These are phyloP conservation scores for Pigoraptor vietnamica DNA, from an alignment of 78 protist genomes.

Conservation along the genomic window DNA sequence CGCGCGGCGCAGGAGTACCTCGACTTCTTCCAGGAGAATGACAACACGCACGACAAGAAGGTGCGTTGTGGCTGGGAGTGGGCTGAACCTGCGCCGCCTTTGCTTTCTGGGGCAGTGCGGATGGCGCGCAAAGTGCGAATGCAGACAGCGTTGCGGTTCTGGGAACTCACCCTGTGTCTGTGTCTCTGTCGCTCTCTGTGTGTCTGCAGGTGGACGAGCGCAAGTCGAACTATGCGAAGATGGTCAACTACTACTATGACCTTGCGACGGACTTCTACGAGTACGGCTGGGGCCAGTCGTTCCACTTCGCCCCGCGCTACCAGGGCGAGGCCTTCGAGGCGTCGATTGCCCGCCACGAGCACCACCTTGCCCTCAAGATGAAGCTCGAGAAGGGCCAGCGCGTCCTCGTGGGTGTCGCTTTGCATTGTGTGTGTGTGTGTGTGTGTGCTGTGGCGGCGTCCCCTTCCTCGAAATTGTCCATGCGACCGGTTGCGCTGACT, in stretches of 20 bases:
- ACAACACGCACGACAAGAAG: not conserved
- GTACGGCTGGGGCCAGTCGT: slow-evolving; percentile 90
- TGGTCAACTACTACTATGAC: slow-evolving; percentile 83
- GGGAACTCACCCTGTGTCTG: not conserved
- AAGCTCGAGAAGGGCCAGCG: slow-evolving; percentile 56
- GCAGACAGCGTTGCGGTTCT: not conserved
- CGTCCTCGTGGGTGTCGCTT: not conserved
- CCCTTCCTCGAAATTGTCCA: not conserved
- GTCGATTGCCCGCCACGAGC: slow-evolving; percentile 77
- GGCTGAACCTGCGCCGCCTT: too few species aligned
- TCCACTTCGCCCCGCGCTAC: slow-evolving; percentile 82
- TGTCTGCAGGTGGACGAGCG: not conserved
- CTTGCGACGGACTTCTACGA: slow-evolving; percentile 90
- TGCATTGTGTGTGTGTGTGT: not conserved
- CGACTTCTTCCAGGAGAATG: not conserved
- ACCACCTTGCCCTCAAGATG: slow-evolving; percentile 66
- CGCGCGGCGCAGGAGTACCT: not conserved
- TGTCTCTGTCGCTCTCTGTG: not conserved
- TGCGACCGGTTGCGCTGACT: not conserved
- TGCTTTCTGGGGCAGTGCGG: too few species aligned
- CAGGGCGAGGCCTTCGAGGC: slow-evolving; percentile 55
- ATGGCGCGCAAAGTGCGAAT: too few species aligned
- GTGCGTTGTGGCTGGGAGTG: too few species aligned
- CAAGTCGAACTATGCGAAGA: slow-evolving; percentile 31
- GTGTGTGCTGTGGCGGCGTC: not conserved